Base-by-base conservation (phyloP, 345 rosid genomes). In the Populus ilicifolia region DNA sequence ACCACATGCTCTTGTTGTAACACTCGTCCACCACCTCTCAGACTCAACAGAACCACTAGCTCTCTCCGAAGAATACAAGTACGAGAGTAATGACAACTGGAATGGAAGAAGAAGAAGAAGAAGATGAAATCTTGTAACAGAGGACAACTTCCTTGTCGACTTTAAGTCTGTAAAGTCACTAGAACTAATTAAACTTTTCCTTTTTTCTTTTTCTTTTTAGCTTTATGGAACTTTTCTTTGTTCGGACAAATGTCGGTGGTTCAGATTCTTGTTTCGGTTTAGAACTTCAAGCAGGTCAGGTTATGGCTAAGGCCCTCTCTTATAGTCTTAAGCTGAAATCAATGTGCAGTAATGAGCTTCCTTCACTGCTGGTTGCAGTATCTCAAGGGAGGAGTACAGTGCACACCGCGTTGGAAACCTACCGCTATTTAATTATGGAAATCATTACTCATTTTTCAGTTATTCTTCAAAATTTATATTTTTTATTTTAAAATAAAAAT, bases 171-270 rank as follows among this genome's bases (percentile, higher is more conserved):
- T 78, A 80, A 77, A 80, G 80, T 20, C 67, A 39, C 48, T 13
- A 36, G 21, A 64, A 14, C 13, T 56, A 7, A 61, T 16, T 18
- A 30, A 25, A 8, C 71, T 46, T 56, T 73, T 44, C 0, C 30
- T 6, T 72, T 44, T 21, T 21, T 8, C 16, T 33, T 39, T 71
- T 29, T 3, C 69, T 74, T 74, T 70, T 44, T 7, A 52, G 59
- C 59, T 52, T 52, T 52, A n/a, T 33, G 59, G 59, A 52, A 21
- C 59, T 52, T 52, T 52, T 33, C 83, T 73, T 84, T 81, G 44
- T 44, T 27, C 5, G 25, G 78, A 39, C 13, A 8, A 50, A 48
- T 76, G 83, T 78, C 76, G 84, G 84, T 71, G 84, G 48, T 43
- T 69, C 36, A 20, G 50, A 66, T 46, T 29, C 61, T 64, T 12